Base-by-base conservation (phyloP, 1,284 basidiomycete species). In the Megacollybia platyphylla region DNA sequence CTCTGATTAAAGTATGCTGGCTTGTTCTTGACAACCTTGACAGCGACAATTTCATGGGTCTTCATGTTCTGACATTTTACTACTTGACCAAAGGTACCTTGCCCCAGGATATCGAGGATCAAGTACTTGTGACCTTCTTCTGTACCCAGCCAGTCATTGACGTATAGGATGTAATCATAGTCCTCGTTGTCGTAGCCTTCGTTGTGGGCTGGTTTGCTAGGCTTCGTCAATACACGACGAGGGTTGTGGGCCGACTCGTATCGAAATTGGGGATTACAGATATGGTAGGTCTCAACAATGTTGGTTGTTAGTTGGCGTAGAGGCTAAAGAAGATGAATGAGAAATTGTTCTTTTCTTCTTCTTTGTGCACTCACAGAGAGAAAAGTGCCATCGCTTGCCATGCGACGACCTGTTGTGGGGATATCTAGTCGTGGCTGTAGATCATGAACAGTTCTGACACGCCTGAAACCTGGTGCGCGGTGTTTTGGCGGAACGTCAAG, bases 11-110 rank as follows among this genome's bases (percentile, higher is more conserved):
- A 93, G 66, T 98, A 98, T 0, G 94, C 94, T 2, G 94, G 94
- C 63, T 98, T 98, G 64, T 98, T 98, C 71, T 98, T 98, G 56
- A 98, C 92, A 11, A 98, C 96, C 63, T 98, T 98, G 49, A 98
- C 94, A 10, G 96, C 96, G 36, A 96, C 90, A 42, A 98, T 89
- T 60, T 97, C 93, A 61, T 97, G 92, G 31, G 89, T 97, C 63
- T 93, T 89, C 85, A 97, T 94, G 59, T 99, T 97, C 62, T 97
- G 96, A 59, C 96, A 98, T 62, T 99, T 98, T 58, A 98, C 96
- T 24, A 99, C 94, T 61, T 99, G 94, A 2, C 96, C 94, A 54
- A 99, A 99, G 2, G 94, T 98, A 29, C 94, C 94, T 62, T 98
- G 94, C 10, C 94, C 94, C 28, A 99, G 76, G 44, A 98, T 89